A percentile compares a stretch with the other conserved stretches of the same genome.
Conservation (phyloP, 495 filamentous ascomycete species). For the Poronia punctata region DNA sequence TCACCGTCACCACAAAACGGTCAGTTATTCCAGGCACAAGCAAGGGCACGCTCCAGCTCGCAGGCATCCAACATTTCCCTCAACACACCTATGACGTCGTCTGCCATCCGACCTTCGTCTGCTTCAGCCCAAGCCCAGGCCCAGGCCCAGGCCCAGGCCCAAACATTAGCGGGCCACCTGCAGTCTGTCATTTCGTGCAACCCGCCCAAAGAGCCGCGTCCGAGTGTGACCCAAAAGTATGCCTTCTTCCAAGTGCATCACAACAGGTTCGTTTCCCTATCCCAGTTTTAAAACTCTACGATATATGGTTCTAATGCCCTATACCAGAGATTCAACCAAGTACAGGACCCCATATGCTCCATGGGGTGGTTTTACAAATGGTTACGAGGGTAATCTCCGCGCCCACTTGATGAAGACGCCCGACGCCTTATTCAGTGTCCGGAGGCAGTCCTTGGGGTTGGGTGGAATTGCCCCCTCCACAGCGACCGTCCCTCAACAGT, state of each 20-base stretch:
- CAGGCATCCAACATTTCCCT: slow-evolving; percentile 25
- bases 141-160: slow-evolving; percentile 11
- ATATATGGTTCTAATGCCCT: slow-evolving; percentile 12
- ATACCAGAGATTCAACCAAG: slow-evolving; percentile 33
- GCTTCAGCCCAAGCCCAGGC: too few relatives aligned
- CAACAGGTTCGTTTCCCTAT: slow-evolving; percentile 28
- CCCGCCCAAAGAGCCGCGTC: slow-evolving; percentile 11
- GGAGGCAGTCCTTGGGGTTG: slow-evolving; percentile 15
- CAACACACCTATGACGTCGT: slow-evolving; percentile 27
- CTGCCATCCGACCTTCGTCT: slow-evolving; percentile 21
- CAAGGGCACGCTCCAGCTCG: slow-evolving; percentile 23
- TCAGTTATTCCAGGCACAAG: slow-evolving; percentile 25
- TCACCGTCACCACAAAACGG: slow-evolving; percentile 25
- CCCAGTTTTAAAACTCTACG: too few relatives aligned
- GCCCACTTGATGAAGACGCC: slow-evolving; percentile 39
- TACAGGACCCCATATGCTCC: slow-evolving; percentile 47
- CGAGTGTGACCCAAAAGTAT: slow-evolving; percentile 37
- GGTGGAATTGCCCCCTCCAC: slow-evolving; percentile 4
- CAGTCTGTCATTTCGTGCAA: slow-evolving; percentile 10
- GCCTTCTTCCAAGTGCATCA: slow-evolving; percentile 46
- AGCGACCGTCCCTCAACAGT: slow-evolving; percentile 4
- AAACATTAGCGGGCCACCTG: slow-evolving; percentile 17
- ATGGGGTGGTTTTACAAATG: slow-evolving; percentile 48
- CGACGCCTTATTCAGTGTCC: slow-evolving; percentile 28
- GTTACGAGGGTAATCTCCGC: slow-evolving; percentile 44